These are phyloP conservation scores for Senecio squalidus DNA, from an alignment of 140 eudicot species.

Conservation along the genomic window DNA sequence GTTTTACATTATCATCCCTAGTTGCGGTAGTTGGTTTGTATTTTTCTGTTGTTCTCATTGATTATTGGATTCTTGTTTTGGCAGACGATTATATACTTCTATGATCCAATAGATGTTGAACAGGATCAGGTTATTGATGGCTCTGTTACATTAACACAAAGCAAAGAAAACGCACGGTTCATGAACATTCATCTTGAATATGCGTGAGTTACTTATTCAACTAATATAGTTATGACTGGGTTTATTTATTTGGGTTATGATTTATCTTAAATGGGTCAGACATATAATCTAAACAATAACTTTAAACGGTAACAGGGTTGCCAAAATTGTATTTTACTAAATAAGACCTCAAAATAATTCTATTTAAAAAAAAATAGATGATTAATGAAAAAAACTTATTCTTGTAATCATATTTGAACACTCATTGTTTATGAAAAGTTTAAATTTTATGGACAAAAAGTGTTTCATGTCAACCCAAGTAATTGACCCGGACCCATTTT, in stretches of 20 bases:
- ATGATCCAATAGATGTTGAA: constrained; percentile 85
- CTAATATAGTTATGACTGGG: too few relatives aligned
- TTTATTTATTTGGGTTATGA: too few relatives aligned
- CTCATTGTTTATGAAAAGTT: too few relatives aligned
- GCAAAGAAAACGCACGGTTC: constrained; percentile 87
- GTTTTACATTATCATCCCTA: too few relatives aligned
- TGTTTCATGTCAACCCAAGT: background rate
- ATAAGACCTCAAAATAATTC: too few relatives aligned
- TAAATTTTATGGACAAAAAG: too few relatives aligned
- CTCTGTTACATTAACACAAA: constrained; percentile 69
- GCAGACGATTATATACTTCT: constrained; percentile 85
- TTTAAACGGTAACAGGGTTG: too few relatives aligned
- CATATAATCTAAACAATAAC: too few relatives aligned
- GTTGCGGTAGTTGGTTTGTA: background rate
- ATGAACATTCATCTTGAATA: constrained; percentile 92
- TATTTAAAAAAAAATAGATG: too few relatives aligned
- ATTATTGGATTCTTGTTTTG: constrained; percentile 5
- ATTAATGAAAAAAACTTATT: too few relatives aligned
- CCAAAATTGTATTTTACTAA: too few relatives aligned
- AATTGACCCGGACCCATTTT: background rate
- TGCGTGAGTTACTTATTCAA: constrained; percentile 48
- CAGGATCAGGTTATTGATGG: constrained; percentile 93
- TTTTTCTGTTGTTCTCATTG: background rate
- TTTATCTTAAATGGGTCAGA: too few relatives aligned
- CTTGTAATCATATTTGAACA: background rate